phyloP scores from a whole-genome alignment of 495 filamentous ascomycete species.

The Penicillium canariense region DNA sequence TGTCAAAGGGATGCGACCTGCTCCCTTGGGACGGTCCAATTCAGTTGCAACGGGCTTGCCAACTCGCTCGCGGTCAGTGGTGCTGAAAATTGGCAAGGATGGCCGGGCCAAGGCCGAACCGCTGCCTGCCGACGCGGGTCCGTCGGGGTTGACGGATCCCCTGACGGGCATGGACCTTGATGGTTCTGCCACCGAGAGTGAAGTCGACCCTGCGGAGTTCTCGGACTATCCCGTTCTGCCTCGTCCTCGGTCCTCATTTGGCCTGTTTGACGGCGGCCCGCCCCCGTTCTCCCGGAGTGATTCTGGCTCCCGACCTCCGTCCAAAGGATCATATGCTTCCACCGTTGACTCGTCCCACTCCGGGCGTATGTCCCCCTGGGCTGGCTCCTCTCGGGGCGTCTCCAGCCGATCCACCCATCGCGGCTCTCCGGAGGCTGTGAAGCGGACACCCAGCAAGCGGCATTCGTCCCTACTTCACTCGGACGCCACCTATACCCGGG shows the following conservation, averaged over 20 bases:
- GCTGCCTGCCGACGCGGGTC: constrained; percentile 50
- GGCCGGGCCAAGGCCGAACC: constrained; percentile 72
- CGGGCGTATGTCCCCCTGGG: constrained; percentile 44
- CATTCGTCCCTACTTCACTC: constrained; percentile 35
- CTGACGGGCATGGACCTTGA: constrained; percentile 45
- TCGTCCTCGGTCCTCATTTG: constrained; percentile 62
- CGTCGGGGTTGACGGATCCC: constrained; percentile 41
- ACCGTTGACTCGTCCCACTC: constrained; percentile 43
- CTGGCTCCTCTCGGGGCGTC: constrained; percentile 30
- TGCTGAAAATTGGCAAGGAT: constrained; percentile 68
- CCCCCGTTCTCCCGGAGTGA: constrained; percentile 52
- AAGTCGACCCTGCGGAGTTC: constrained; percentile 59
- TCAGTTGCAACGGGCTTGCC: constrained; percentile 34
- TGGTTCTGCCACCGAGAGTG: constrained; percentile 48
- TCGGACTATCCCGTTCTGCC: constrained; percentile 65
- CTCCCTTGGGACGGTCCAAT: constrained; percentile 29
- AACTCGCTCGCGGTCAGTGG: constrained; percentile 49
- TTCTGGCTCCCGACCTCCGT: constrained; percentile 50
- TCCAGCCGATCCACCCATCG: constrained; percentile 29
- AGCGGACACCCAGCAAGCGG: constrained; percentile 36
- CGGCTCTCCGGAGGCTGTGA: constrained; percentile 36
- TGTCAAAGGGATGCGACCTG: constrained; percentile 34
- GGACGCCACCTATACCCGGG: constrained; percentile 35
- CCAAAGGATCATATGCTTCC: constrained; percentile 51
- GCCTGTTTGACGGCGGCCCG: constrained; percentile 52